Percentiles rank a stretch among this genome's conserved stretches.
phyloP scores from a whole-genome alignment of 371 early-diverging fungal genomes.

The Zopfochytrium polystomum region DNA sequence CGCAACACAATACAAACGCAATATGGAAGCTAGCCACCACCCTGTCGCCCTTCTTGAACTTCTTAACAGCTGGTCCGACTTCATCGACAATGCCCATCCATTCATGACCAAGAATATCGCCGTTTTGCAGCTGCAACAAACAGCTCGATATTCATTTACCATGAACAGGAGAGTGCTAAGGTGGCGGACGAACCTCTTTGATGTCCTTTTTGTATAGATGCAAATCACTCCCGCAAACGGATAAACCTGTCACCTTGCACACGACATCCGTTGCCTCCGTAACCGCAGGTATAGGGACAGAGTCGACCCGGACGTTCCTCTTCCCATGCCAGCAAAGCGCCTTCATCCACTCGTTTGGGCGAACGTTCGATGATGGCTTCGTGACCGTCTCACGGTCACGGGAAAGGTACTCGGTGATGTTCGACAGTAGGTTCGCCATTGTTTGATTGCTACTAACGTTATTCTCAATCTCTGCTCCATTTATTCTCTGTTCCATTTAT shows the following conservation, averaged over 20 bases:
- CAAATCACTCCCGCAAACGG: slow-evolving; percentile 63
- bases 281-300: slow-evolving; percentile 4
- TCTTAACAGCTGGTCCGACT: slow-evolving; percentile 45
- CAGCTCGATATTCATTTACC: too few relatives aligned
- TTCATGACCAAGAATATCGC: slow-evolving; percentile 61
- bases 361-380: background rate
- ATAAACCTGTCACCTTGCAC: slow-evolving; percentile 44
- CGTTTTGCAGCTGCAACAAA: slow-evolving; percentile 43
- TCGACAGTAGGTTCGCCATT: background rate
- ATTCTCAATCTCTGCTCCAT: too few relatives aligned
- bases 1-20: slow-evolving; percentile 22
- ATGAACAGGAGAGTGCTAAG: background rate
- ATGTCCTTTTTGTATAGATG: slow-evolving; percentile 60
- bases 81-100: slow-evolving; percentile 54
- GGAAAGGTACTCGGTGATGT: background rate
- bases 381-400: background rate
- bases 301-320: background rate
- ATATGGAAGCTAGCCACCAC: slow-evolving; percentile 55
- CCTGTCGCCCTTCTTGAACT: slow-evolving; percentile 51
- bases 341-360: background rate
- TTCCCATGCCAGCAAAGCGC: background rate
- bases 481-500: too few relatives aligned
- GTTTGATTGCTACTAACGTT: too few relatives aligned
- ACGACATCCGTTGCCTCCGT: background rate
- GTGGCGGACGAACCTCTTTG: background rate